phyloP scores from a whole-genome alignment of 305 asterid genomes.

The Coffea humblotiana region DNA sequence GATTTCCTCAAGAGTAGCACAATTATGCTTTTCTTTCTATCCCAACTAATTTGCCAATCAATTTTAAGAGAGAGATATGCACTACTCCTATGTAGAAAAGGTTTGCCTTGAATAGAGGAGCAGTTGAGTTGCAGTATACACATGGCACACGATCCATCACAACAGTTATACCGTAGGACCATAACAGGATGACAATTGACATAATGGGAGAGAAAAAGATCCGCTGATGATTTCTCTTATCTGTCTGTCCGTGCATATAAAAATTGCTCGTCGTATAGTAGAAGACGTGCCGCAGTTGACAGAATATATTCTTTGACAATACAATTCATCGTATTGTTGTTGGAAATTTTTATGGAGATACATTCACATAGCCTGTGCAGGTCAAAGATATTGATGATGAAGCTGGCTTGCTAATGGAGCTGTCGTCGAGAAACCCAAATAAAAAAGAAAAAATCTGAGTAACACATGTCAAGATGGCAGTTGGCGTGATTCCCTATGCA shows the following conservation, averaged over 20 bases:
- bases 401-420: background rate
- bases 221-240: background rate
- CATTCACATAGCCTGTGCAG: background rate
- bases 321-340: background rate
- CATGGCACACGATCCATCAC: background rate
- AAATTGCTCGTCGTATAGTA: background rate
- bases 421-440: background rate
- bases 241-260: background rate
- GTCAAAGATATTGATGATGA: background rate
- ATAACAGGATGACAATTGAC: background rate
- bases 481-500: background rate
- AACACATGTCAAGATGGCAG: constrained; percentile 1
- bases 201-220: background rate
- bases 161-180: background rate
- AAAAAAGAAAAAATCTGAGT: background rate
- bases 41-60: constrained; percentile 2
- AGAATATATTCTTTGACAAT: background rate
- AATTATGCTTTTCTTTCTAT: too few relatives aligned
- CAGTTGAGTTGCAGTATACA: constrained; percentile 7
- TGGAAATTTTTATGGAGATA: background rate
- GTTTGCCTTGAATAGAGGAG: background rate
- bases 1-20: background rate
- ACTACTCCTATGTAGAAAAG: too few relatives aligned
- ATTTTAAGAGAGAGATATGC: background rate
- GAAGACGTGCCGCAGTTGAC: constrained; percentile 3